Conservation (phyloP, 2,329 filamentous ascomycete species). For the Hymenoscyphus repandus region DNA sequence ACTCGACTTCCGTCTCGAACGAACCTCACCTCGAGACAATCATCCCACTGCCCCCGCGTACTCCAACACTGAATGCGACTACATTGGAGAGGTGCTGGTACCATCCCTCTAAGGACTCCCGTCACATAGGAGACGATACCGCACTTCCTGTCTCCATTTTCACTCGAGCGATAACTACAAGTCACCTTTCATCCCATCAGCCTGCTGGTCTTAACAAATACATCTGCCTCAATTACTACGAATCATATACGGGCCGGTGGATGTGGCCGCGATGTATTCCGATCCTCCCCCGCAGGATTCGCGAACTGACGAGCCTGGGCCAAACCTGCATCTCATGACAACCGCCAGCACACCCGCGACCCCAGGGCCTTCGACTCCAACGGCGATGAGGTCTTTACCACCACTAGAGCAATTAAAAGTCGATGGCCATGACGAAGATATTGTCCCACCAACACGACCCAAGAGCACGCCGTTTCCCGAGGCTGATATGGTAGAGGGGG, state of each 20-base stretch:
- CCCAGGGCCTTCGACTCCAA: constrained; percentile 31
- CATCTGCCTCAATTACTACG: neutral
- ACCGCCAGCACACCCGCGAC: constrained; percentile 29
- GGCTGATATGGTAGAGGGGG: constrained; percentile 25
- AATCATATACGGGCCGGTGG: neutral
- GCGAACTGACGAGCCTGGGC: constrained; percentile 18
- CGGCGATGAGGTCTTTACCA: constrained; percentile 17
- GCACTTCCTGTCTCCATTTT: no score
- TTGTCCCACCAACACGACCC: constrained; percentile 28
- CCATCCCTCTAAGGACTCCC: no score
- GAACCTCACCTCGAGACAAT: neutral
- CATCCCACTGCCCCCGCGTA: neutral
- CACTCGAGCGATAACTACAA: no score
- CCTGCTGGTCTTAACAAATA: no score
- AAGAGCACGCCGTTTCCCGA: constrained; percentile 31
- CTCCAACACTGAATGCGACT: neutral
- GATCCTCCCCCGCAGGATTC: constrained; percentile 9
- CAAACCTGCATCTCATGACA: constrained; percentile 24
- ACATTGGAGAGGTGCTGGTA: no score
- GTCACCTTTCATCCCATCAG: no score
- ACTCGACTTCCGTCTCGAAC: neutral
- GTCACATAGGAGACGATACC: no score
- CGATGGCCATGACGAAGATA: constrained; percentile 19
- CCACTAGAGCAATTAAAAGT: constrained; percentile 23
- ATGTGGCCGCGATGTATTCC: constrained; percentile 7